Conservation (phyloP, 306 rosid species). For the Phaseolus lunatus region DNA sequence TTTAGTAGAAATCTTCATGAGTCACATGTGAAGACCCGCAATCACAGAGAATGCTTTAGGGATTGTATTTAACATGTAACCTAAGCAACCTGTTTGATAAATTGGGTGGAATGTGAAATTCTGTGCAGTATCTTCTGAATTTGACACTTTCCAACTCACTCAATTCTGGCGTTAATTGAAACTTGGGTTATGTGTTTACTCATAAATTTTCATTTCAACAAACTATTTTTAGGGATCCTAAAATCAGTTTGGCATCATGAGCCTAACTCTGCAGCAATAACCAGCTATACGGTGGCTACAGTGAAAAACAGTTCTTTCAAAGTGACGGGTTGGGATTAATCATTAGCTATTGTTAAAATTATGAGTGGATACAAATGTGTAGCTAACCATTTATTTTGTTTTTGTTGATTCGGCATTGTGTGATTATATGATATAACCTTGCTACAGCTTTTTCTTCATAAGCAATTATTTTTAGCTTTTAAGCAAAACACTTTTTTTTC, state of each 20-base stretch:
- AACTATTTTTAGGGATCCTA: conserved; percentile 3
- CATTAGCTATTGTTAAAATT: conserved; percentile 5
- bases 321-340: neutral
- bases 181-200: neutral
- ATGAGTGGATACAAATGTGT: conserved; percentile 11
- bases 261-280: conserved; percentile 18
- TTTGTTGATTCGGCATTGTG: conserved; percentile 2
- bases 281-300: neutral
- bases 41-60: conserved; percentile 23
- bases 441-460: neutral
- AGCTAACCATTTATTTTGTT: neutral
- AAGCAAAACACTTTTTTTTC: neutral
- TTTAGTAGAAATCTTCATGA: conserved; percentile 27
- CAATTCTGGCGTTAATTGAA: conserved; percentile 14
- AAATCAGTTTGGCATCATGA: neutral
- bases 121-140: conserved; percentile 12
- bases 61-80: conserved; percentile 2
- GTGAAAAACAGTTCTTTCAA: neutral
- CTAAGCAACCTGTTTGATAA: conserved; percentile 4
- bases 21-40: conserved; percentile 2
- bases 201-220: conserved; percentile 4
- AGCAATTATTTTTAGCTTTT: neutral
- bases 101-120: conserved; percentile 9
- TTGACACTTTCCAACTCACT: conserved; percentile 19
- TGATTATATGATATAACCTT: neutral